Evolutionary conservation across 2,329 filamentous ascomycete genomes (phyloP), one percentile per base, ranked within the genome.

Genomic region (Apiospora saccharicola): DNA sequence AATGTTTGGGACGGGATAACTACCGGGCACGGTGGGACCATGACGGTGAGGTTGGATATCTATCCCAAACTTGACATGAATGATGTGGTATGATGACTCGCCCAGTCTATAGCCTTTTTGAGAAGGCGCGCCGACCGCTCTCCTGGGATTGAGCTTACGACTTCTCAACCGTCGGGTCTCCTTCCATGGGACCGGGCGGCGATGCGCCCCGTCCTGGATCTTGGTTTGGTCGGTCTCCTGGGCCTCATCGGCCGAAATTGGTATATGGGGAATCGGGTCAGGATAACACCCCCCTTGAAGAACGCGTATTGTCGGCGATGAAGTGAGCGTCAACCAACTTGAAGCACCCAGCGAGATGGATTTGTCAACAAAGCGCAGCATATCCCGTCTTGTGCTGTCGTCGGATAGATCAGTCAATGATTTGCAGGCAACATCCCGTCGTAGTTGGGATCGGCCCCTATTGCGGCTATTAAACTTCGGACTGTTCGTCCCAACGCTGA

Each of bases 401-500:
- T 37, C 53, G 19, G 53, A n/a, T n/a, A 61, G 10, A n/a, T 34
- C 53, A 64, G n/a, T 64, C n/a, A 8, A 22, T 34, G 4, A 19
- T 24, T 64, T 64, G 30, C 34, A 64, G 30, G 57, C 57, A 41
- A 41, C 57, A 64, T n/a, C 57, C 34, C 41, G 57, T 41, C 14
- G 34, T 64, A 22, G 34, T 13, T 37, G 12, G 34, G 4, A 12
- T 13, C 57, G 22, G 57, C 19, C 57, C 57, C 22, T 16, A 41
- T 37, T 41, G 7, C 6, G 8, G 19, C 3, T 19, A 14, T 4
- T 34, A 64, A 64, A n/a, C 19, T n/a, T 64, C n/a, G 34, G 8
- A n/a, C 57, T 64, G 57, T 64, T 64, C 57, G n/a, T 64, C 57
- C 57, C 57, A 64, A 41, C 22, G 57, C 34, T 64, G 6, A 19